Percentiles rank a stretch among this genome's conserved stretches.
phyloP scores from a whole-genome alignment of 257 asterid species.

The Solanum acaule region DNA sequence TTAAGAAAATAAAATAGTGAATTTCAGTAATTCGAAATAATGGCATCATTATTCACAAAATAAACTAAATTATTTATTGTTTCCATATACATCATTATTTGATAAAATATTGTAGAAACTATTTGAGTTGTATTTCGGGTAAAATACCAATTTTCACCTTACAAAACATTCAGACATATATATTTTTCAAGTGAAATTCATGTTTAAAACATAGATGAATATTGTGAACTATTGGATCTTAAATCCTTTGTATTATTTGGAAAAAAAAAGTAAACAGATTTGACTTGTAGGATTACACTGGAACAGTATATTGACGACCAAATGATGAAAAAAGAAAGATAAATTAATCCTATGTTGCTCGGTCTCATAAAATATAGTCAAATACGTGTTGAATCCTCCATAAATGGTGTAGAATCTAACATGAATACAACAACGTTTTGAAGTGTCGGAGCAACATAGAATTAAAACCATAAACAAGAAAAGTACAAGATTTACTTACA shows the following conservation, averaged over 20 bases:
- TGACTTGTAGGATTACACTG: fast-evolving
- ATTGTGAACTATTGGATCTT: background rate
- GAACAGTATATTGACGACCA: background rate
- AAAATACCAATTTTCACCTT: background rate
- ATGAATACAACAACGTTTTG: background rate
- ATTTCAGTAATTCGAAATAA: background rate
- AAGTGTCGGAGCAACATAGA: background rate
- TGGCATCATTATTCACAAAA: background rate
- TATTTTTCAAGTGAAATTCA: background rate
- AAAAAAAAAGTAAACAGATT: background rate
- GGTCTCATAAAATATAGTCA: background rate
- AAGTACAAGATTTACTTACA: background rate
- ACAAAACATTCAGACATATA: background rate
- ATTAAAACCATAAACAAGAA: background rate
- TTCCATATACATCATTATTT: background rate
- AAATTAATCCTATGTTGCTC: background rate
- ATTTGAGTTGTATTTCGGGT: background rate
- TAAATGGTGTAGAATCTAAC: background rate
- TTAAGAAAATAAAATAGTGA: background rate
- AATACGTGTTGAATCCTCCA: background rate
- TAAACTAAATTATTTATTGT: background rate
- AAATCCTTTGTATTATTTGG: background rate
- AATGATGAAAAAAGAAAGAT: background rate
- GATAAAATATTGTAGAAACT: background rate
- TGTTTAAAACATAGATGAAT: background rate